Percentiles rank a stretch among this genome's conserved stretches.
phyloP scores from a whole-genome alignment of 2,329 filamentous ascomycete species.

The Trichoderma citrinoviride region DNA sequence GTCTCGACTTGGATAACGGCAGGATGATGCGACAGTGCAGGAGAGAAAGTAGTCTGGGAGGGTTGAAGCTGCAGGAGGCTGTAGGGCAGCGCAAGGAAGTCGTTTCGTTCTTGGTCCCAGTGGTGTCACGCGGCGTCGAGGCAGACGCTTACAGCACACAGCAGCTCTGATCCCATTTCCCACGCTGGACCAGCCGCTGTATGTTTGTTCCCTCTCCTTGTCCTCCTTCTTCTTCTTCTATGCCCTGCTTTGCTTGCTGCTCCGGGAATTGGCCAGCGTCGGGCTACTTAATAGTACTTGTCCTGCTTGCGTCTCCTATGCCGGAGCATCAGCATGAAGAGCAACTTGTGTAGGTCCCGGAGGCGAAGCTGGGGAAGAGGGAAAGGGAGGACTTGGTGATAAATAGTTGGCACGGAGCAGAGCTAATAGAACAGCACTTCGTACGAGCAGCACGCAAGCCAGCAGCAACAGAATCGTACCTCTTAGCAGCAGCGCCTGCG shows the following conservation, averaged over 20 bases:
- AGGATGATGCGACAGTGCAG: slow-evolving; percentile 16
- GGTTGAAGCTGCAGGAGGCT: background rate
- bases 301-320: slow-evolving; percentile 1
- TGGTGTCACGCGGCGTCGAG: slow-evolving; percentile 18
- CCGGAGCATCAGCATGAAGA: slow-evolving; percentile 10
- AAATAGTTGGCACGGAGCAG: background rate
- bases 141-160: slow-evolving; percentile 18
- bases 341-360: background rate
- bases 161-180: slow-evolving; percentile 15
- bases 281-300: slow-evolving; percentile 6
- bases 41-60: background rate
- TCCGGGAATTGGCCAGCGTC: background rate
- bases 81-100: background rate
- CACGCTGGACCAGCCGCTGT: background rate
- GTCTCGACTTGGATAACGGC: slow-evolving; percentile 3
- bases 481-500: background rate
- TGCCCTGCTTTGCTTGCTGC: background rate
- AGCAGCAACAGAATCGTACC: too few species aligned
- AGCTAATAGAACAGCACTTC: background rate
- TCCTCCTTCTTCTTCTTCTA: background rate
- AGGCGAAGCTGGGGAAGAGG: background rate
- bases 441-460: too few species aligned
- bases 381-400: slow-evolving; percentile 1
- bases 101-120: background rate
- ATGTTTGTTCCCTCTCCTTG: background rate